These are phyloP conservation scores for Wickerhamomyces xylosicus DNA, from an alignment of 805 yeast genomes.

Conservation along the genomic window DNA sequence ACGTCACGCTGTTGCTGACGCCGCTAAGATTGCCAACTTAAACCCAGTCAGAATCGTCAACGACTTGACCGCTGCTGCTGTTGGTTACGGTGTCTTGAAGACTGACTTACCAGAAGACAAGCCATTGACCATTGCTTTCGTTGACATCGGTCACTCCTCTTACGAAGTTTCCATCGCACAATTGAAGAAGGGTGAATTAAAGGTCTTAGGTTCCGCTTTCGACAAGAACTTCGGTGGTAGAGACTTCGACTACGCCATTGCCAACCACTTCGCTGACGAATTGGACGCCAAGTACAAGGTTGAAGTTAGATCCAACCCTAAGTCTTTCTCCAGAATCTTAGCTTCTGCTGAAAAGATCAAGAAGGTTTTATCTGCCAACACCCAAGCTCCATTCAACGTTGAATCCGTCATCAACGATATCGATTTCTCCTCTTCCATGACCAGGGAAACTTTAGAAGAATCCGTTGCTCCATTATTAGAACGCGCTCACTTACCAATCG, in stretches of 20 bases:
- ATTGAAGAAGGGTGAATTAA: constrained; percentile 93
- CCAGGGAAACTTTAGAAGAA: constrained; percentile 90
- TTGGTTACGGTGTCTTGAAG: constrained; percentile 98
- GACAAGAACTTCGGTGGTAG: constrained; percentile 99
- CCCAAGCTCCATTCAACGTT: constrained; percentile 86
- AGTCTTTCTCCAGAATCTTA: constrained; percentile 89
- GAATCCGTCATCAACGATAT: constrained; percentile 97
- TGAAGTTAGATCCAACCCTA: constrained; percentile 82
- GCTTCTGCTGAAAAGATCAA: constrained; percentile 88
- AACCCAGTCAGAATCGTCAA: constrained; percentile 98
- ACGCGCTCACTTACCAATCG: constrained; percentile 69
- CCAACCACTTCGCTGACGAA: constrained; percentile 90
- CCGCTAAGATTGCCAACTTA: constrained; percentile 90
- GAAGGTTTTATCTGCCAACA: constrained; percentile 94
- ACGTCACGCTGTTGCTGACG: constrained; percentile 93
- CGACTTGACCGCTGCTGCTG: constrained; percentile 98
- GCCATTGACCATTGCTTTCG: constrained; percentile 81
- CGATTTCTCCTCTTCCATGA: constrained; percentile 82
- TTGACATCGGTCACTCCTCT: constrained; percentile 96
- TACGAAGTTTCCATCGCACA: constrained; percentile 85
- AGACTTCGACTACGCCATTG: constrained; percentile 87
- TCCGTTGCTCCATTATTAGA: constrained; percentile 73
- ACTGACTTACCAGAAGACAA: constrained; percentile 91
- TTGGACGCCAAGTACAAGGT: constrained; percentile 89
- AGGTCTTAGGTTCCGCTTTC: constrained; percentile 82